Evolutionary conservation across 176 grass and related monocot species (phyloP).

Genomic region (Metroxylon sagu): DNA sequence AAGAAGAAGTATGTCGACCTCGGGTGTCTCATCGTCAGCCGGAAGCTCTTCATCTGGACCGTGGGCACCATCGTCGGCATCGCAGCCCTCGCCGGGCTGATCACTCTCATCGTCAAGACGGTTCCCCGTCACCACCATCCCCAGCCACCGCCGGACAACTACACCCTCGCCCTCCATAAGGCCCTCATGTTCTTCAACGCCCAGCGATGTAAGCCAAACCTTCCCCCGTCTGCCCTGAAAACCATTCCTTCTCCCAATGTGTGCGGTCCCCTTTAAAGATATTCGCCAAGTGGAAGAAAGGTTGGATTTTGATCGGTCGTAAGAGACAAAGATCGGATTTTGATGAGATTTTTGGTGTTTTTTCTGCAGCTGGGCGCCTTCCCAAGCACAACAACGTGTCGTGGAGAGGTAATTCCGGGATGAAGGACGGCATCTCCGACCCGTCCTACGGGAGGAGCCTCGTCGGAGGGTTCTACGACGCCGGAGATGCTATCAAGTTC

Average conservation of each 20-base stretch:
- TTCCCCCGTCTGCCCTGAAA: neutral
- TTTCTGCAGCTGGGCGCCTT: slow-evolving; percentile 64
- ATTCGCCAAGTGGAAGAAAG: neutral
- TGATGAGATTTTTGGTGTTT: neutral
- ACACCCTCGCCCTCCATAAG: slow-evolving; percentile 72
- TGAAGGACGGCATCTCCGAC: slow-evolving; percentile 77
- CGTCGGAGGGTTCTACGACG: slow-evolving; percentile 74
- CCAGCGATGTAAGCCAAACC: slow-evolving; percentile 58
- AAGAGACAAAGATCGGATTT: neutral
- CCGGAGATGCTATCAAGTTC: slow-evolving; percentile 63
- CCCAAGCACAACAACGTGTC: slow-evolving; percentile 75
- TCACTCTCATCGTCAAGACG: slow-evolving; percentile 61
- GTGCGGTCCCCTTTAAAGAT: too few relatives aligned
- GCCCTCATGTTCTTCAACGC: slow-evolving; percentile 96
- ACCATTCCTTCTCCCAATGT: too few relatives aligned
- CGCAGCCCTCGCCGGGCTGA: slow-evolving; percentile 43
- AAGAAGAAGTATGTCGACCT: slow-evolving; percentile 87
- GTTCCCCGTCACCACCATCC: slow-evolving; percentile 47
- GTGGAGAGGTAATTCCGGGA: slow-evolving; percentile 74
- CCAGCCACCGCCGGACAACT: slow-evolving; percentile 57
- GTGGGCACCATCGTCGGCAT: slow-evolving; percentile 48
- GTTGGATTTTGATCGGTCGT: slow-evolving; percentile 5
- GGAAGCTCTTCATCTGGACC: slow-evolving; percentile 65
- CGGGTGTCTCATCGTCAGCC: slow-evolving; percentile 82
- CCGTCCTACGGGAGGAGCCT: slow-evolving; percentile 39